Percentiles rank a stretch among this genome's conserved stretches.
phyloP scores from a whole-genome alignment of 441 rosid species.

The Pelargonium myrrhifolium region DNA sequence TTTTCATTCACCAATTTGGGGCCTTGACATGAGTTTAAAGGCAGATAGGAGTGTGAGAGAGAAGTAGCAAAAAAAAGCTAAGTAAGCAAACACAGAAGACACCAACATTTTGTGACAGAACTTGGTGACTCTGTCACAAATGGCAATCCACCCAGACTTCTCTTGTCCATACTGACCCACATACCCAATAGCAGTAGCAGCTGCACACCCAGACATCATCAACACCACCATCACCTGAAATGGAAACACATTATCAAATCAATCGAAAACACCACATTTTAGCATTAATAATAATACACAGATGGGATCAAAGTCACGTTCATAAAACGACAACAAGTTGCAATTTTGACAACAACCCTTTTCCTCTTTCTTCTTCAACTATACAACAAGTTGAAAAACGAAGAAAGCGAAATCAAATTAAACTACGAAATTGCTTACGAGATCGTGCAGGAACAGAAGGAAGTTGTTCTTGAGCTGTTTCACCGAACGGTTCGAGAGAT shows the following conservation, averaged over 20 bases:
- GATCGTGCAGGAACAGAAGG: slow-evolving; percentile 38
- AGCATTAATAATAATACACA: too few species aligned
- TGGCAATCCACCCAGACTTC: slow-evolving; percentile 33
- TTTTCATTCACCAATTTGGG: neutral
- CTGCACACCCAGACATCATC: slow-evolving; percentile 46
- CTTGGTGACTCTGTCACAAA: slow-evolving; percentile 33
- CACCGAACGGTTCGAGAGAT: slow-evolving; percentile 21
- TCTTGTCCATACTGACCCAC: slow-evolving; percentile 40
- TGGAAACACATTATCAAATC: neutral
- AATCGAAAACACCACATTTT: too few species aligned
- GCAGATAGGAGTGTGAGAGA: slow-evolving; percentile 32
- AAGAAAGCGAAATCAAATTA: neutral
- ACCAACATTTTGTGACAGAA: slow-evolving; percentile 38
- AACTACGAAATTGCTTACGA: slow-evolving; percentile 29
- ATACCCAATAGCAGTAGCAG: slow-evolving; percentile 44
- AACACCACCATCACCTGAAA: slow-evolving; percentile 47
- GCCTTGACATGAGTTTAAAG: slow-evolving; percentile 20
- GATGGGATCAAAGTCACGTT: too few species aligned
- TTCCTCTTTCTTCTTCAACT: neutral
- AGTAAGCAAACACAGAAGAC: slow-evolving; percentile 36
- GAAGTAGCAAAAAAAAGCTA: slow-evolving; percentile 41
- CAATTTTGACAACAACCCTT: neutral
- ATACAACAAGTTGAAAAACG: neutral
- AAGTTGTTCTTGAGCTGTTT: slow-evolving; percentile 22
- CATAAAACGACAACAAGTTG: neutral